These are phyloP conservation scores for Candida albicans DNA, from an alignment of 1,139 yeast genomes.

Conservation along the genomic window DNA sequence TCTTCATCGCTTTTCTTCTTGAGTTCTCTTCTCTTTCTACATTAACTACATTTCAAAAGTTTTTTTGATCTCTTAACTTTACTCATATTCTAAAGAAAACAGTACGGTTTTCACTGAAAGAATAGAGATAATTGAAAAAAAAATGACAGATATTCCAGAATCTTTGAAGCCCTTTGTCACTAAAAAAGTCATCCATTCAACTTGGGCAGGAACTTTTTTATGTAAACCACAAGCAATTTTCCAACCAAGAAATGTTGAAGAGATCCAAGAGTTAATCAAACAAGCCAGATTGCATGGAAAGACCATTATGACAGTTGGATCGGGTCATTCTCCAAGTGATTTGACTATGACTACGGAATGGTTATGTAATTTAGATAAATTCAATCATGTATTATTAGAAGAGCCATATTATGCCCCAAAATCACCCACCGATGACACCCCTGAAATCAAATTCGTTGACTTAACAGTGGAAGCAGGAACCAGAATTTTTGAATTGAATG, in stretches of 20 bases:
- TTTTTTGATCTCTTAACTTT: too few relatives aligned
- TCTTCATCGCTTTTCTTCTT: too few relatives aligned
- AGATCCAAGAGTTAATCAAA: conserved; percentile 62
- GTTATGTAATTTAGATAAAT: conserved; percentile 83
- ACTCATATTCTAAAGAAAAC: too few relatives aligned
- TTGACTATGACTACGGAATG: conserved; percentile 87
- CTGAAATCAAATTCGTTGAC: conserved; percentile 72
- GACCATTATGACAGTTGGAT: conserved; percentile 84
- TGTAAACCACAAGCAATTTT: conserved; percentile 76
- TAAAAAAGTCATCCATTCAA: conserved; percentile 50
- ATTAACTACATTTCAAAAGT: too few relatives aligned
- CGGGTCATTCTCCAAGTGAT: conserved; percentile 95
- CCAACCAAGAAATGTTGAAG: conserved; percentile 69
- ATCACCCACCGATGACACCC: conserved; percentile 17
- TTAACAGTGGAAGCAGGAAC: conserved; percentile 92
- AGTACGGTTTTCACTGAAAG: too few relatives aligned
- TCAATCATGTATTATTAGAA: conserved; percentile 53
- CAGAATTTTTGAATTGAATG: conserved; percentile 76
- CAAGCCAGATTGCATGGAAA: conserved; percentile 60
- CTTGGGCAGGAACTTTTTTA: conserved; percentile 91
- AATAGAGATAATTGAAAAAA: too few relatives aligned
- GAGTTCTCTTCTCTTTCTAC: too few relatives aligned
- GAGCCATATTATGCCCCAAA: conserved; percentile 41
- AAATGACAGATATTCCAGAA: conserved; percentile 27
- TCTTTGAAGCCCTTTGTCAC: conserved; percentile 35